phyloP scores from a whole-genome alignment of 768 basidiomycete species.

The Multifurca ochricompacta region DNA sequence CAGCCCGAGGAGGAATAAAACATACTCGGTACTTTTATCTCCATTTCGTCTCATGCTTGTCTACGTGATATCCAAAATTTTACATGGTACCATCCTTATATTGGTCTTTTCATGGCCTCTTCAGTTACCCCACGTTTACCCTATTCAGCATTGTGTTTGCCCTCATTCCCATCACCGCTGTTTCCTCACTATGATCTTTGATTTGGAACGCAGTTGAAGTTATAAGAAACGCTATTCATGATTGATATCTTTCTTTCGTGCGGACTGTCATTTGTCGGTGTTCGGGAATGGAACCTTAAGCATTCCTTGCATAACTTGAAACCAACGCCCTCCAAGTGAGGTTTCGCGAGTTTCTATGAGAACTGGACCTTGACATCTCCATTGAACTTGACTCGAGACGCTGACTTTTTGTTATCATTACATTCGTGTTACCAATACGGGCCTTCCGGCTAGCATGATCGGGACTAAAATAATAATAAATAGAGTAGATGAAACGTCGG shows the following conservation, averaged over 20 bases:
- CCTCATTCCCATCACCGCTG: conserved; percentile 8
- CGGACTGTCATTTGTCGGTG: too few species aligned
- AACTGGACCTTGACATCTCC: too few species aligned
- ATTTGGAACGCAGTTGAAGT: conserved; percentile 15
- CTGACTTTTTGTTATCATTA: too few species aligned
- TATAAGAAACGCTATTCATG: conserved; percentile 17
- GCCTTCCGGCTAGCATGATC: too few species aligned
- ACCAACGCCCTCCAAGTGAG: too few species aligned
- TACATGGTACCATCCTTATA: conserved; percentile 21
- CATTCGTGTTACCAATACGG: too few species aligned
- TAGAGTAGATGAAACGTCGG: too few species aligned
- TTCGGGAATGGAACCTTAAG: too few species aligned
- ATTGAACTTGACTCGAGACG: too few species aligned
- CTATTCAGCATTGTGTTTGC: conserved; percentile 19
- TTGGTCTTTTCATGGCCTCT: conserved; percentile 12
- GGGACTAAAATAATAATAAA: too few species aligned
- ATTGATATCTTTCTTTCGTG: not conserved
- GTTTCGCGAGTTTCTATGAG: too few species aligned
- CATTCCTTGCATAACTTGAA: too few species aligned
- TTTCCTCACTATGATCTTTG: conserved; percentile 9
- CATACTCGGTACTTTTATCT: not conserved
- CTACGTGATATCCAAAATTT: conserved; percentile 22
- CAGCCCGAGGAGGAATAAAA: conserved; percentile 50
- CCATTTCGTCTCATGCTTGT: conserved; percentile 11
- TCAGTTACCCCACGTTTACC: conserved; percentile 20